Base-by-base conservation (phyloP, 2,329 filamentous ascomycete genomes). In the Calonectria leucothoes region DNA sequence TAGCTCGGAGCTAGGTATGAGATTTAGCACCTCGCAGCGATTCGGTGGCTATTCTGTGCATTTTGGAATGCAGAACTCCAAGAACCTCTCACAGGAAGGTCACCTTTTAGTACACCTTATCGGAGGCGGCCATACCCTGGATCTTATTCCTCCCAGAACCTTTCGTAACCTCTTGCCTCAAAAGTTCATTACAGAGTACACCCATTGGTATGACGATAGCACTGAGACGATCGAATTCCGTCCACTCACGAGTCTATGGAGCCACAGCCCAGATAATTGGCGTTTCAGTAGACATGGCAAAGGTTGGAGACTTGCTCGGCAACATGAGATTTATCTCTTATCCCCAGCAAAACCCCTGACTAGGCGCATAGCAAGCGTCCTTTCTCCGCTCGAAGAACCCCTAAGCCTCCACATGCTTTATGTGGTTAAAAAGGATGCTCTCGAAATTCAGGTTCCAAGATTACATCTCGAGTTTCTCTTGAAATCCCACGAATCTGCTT, bases 181-280 rank as follows among this genome's bases (percentile, higher is more conserved):
- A 0, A 57, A 74, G 0, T 86, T 90, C 8, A 75, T 87, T 1
- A 55, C 85, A 1, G 74, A 85, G 0, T 86, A 83, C 66, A 81
- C 84, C 0, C 89, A 91, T 69, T 91, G 89, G 89, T 85, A 88
- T 55, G 75, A 87, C 27, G 4, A 80, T 1, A 52, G 75, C 0
- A 76, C 66, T 0, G 74, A 76, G 0, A 64, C 31, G 0, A 49
- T 88, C 6, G 82, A 86, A 33, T 85, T 87, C 15, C 80, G 84
- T 2, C 72, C 80, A 0, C 23, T 75, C 0, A 14, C 42, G 0
- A 63, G 73, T 0, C 80, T 81, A 0, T 87, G 84, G 85, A 49
- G 4, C 1, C 15, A 74, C 0, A 74, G 71, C 0, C 1, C 65
- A 0, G 23, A 71, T 0, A 78, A 76, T 3, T 86, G 82, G 82